Evolutionary conservation across 1,284 basidiomycete species (phyloP), one percentile per base, ranked within the genome.

Genomic region (Cutaneotrichosporon sp.): DNA sequence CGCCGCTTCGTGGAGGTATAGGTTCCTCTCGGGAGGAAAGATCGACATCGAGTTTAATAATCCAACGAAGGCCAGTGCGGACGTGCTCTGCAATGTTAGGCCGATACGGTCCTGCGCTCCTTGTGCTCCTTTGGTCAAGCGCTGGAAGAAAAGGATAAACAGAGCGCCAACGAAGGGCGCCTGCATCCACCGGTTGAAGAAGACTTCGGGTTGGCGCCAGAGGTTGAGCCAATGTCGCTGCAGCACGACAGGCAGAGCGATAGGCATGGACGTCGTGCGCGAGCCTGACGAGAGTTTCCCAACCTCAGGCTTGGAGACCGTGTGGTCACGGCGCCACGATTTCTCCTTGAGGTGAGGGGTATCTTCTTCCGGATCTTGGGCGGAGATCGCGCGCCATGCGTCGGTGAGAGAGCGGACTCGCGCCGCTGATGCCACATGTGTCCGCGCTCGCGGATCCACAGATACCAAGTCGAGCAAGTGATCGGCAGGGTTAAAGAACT

Each of bases 61-160:
- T 5, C 82, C 81, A 58, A 80, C 73, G 61, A 80, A 80, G 32
- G 78, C 65, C 9, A 76, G 65, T 2, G 76, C 73, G 9, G 69
- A 64, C 30, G 75, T 75, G 7, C 68, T 72, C 65, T 79, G 72
- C 53, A 79, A 75, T 1, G 75, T 71, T 14, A 77, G 63, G 64
- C 82, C 83, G 36, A 84, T 78, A 1, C 81, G 76, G 65, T 81
- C 78, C 67, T 84, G 83, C 0, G 80, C 79, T 68, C 73, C 73
- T 38, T 72, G 69, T 3, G 81, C 78, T 0, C 80, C 79, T 32
- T 74, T 70, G 2, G 63, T 72, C 13, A 82, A 67, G 2, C 81
- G 74, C 50, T 77, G 78, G 70, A 80, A 83, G 72, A 82, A 82
- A 3, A 82, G 69, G 62, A 81, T 76, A 68, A 82, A 81, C 61